Evolutionary conservation across 2,329 filamentous ascomycete species (phyloP).

Genomic region (Myotisia sp.): DNA sequence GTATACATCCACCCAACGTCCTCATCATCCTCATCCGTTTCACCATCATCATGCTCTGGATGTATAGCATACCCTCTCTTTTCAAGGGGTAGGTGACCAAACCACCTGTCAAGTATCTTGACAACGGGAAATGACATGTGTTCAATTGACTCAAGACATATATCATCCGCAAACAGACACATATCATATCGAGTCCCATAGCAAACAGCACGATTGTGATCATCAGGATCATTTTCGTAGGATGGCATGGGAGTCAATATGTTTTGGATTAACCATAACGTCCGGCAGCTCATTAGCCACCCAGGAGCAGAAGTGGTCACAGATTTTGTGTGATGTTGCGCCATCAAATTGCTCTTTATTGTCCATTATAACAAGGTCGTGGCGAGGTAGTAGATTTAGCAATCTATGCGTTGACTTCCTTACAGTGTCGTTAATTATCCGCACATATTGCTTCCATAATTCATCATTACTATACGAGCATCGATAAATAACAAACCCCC

Average conservation of each 20-base stretch:
- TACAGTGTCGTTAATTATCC: slow-evolving; percentile 6
- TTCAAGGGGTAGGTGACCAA: slow-evolving; percentile 6
- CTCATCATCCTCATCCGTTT: background rate
- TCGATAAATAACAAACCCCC: slow-evolving; percentile 13
- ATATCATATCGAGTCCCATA: slow-evolving; percentile 2
- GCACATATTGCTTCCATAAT: slow-evolving; percentile 11
- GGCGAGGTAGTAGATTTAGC: slow-evolving; percentile 7
- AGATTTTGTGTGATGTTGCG: slow-evolving; percentile 8
- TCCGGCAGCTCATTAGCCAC: background rate
- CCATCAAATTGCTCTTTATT: slow-evolving; percentile 9
- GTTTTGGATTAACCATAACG: background rate
- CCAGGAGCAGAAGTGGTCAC: slow-evolving; percentile 11
- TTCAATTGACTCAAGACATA: slow-evolving; percentile 5
- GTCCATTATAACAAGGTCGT: slow-evolving; percentile 9
- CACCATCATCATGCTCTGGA: slow-evolving; percentile 12
- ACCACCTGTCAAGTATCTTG: slow-evolving; percentile 10
- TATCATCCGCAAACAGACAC: slow-evolving; percentile 3
- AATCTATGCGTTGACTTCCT: background rate
- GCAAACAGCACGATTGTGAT: background rate
- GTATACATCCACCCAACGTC: slow-evolving; percentile 4
- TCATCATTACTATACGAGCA: slow-evolving; percentile 11
- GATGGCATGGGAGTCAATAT: background rate
- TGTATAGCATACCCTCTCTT: slow-evolving; percentile 10
- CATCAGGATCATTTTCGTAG: slow-evolving; percentile 1
- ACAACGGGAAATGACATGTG: slow-evolving; percentile 7